Evolutionary conservation across 352 stramenopile genomes (phyloP), one percentile per base, ranked within the genome.

Genomic region (Phytophthora idaei): DNA sequence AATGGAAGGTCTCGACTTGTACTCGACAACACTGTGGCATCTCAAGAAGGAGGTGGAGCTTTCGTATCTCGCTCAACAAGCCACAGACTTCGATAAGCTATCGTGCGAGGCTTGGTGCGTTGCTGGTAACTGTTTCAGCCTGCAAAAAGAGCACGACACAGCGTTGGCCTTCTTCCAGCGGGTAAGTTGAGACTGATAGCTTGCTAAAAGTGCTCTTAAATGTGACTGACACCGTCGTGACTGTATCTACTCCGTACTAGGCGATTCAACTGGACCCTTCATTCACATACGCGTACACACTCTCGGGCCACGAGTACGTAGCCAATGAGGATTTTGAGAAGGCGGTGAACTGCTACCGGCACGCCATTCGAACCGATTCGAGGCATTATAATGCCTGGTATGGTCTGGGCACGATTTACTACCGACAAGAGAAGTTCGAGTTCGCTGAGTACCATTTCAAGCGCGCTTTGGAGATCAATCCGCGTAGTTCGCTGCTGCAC

Each of bases 321-420:
- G 85, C 92, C 5, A 99, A 99, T 74, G 97, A 99, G 81, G 95
- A 99, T 76, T 99, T 99, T 81, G 96, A 99, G 29, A 99, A 98
- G 70, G 97, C 97, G 0, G 92, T 98, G 49, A 94, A 90, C 49
- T 99, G 94, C 66, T 99, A 98, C 59, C 85, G 97, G 15, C 90
- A 98, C 68, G 96, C 96, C 5, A 97, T 99, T 55, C 85, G 92
- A 28, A 89, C 89, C 1, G 90, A 99, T 73, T 81, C 94, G 15
- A 83, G 95, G 11, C 92, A 98, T 61, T 98, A 98, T 77, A 97
- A 97, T 54, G 93, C 90, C 1, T 98, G 92, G 92, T 97, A 97
- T 52, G 92, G 92, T 11, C 73, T 98, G 31, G 96, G 96, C 41
- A 92, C 88, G 21, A 98, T 99, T 63, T 99, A 98, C 81, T 98